These are phyloP conservation scores for Arthrobotrys entomopaga DNA, from an alignment of 2,329 filamentous ascomycete genomes.

Conservation along the genomic window DNA sequence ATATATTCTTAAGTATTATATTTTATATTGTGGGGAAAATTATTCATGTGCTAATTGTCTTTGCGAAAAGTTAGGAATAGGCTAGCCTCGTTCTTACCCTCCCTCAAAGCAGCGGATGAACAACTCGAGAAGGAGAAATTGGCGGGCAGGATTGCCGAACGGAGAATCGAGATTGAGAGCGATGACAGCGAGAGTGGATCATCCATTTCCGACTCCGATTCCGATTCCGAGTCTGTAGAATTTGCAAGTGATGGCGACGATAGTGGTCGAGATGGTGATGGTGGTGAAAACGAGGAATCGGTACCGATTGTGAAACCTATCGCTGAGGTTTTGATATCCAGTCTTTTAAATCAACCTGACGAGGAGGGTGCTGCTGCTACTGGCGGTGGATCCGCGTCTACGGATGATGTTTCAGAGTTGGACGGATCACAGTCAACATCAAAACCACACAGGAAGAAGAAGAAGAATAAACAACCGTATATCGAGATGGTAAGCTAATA, in stretches of 20 bases:
- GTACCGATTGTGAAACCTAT: conserved; percentile 6
- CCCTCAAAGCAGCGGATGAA: conserved; percentile 63
- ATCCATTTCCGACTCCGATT: conserved; percentile 40
- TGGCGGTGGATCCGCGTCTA: neutral
- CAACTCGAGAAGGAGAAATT: conserved; percentile 62
- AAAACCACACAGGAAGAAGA: conserved; percentile 18
- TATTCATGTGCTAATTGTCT: conserved; percentile 23
- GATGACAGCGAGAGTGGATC: conserved; percentile 54
- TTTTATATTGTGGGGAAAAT: neutral
- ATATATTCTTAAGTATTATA: too few species aligned
- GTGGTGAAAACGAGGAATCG: neutral
- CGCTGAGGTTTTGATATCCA: conserved; percentile 38
- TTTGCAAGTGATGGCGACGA: conserved; percentile 53
- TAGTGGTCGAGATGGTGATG: conserved; percentile 60
- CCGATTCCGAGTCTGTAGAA: conserved; percentile 30
- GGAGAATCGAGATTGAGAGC: conserved; percentile 61
- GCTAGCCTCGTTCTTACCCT: conserved; percentile 63
- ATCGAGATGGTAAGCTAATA: conserved; percentile 51
- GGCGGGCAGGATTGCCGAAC: conserved; percentile 61
- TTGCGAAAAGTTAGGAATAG: conserved; percentile 57
- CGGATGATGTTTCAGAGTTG: neutral
- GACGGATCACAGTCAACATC: conserved; percentile 8
- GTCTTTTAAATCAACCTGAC: conserved; percentile 13
- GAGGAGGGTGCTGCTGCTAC: too few species aligned
- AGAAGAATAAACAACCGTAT: conserved; percentile 33